A percentile compares a stretch with the other conserved stretches of the same genome.
Evolutionary conservation across 345 rosid species (phyloP).

Genomic region (Corchorus capsularis): DNA sequence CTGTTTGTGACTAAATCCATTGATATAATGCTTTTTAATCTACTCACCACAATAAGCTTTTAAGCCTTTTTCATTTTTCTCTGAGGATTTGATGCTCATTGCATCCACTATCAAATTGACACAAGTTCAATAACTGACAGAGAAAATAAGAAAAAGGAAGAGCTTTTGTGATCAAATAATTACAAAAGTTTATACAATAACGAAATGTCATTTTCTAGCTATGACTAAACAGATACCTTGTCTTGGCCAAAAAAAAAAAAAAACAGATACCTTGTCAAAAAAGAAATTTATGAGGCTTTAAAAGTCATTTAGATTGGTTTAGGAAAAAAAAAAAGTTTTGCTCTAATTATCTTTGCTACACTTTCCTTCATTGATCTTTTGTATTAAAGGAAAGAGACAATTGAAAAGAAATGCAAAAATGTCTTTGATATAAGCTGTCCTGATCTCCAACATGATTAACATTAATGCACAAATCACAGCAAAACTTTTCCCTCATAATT

Average conservation of each 20-base stretch:
- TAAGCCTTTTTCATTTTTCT: neutral
- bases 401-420: neutral
- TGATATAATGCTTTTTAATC: neutral
- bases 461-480: neutral
- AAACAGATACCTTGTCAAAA: neutral
- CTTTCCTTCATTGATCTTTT: neutral
- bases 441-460: constrained; percentile 5
- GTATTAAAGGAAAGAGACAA: neutral
- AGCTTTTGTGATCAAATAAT: neutral
- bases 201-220: neutral
- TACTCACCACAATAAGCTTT: neutral
- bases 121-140: neutral
- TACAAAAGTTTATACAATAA: neutral
- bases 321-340: neutral
- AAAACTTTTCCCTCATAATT: neutral
- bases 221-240: neutral
- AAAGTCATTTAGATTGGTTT: neutral
- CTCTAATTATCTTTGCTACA: neutral
- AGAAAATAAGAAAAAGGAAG: neutral
- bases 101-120: neutral
- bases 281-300: neutral
- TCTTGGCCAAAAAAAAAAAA: no score
- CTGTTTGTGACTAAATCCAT: neutral
- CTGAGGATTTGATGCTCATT: neutral
- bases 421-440: neutral